phyloP scores from a whole-genome alignment of 73 alveolate genomes.

The Blepharisma japonicum region DNA sequence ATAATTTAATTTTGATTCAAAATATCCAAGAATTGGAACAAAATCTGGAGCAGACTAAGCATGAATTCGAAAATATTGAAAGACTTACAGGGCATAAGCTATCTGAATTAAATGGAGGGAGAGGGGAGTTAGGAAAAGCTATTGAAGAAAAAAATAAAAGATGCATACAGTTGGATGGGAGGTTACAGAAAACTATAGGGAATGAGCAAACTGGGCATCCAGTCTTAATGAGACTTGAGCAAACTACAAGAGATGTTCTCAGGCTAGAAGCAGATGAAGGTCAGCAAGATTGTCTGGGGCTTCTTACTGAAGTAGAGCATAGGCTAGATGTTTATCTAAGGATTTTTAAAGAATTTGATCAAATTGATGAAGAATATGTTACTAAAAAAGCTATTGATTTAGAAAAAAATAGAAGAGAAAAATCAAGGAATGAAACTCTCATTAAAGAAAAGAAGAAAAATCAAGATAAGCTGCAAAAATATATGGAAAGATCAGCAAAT shows the following conservation, averaged over 20 bases:
- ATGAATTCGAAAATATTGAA: conserved; percentile 19
- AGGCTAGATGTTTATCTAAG: conserved; percentile 5
- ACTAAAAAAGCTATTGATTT: background rate
- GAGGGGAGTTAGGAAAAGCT: background rate
- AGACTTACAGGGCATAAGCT: background rate
- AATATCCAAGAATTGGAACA: conserved; percentile 24
- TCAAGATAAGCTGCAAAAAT: conserved; percentile 9
- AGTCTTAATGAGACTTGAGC: background rate
- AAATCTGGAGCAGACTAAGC: conserved; percentile 11
- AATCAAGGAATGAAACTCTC: background rate
- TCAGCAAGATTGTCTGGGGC: background rate
- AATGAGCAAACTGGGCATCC: conserved; percentile 7
- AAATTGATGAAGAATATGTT: background rate
- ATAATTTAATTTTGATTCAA: background rate
- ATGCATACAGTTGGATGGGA: background rate
- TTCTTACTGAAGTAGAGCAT: background rate
- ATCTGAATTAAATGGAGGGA: background rate
- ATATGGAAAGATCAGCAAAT: conserved; percentile 16
- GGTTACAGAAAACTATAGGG: background rate
- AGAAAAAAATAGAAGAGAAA: conserved; percentile 28
- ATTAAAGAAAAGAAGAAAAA: conserved; percentile 5
- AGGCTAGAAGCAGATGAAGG: conserved; percentile 14
- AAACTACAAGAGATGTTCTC: conserved; percentile 6
- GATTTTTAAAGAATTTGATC: background rate
- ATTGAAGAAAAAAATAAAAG: conserved; percentile 23